Conservation (phyloP, 2,329 filamentous ascomycete species). For the Graphiopsis chlorocephala region DNA sequence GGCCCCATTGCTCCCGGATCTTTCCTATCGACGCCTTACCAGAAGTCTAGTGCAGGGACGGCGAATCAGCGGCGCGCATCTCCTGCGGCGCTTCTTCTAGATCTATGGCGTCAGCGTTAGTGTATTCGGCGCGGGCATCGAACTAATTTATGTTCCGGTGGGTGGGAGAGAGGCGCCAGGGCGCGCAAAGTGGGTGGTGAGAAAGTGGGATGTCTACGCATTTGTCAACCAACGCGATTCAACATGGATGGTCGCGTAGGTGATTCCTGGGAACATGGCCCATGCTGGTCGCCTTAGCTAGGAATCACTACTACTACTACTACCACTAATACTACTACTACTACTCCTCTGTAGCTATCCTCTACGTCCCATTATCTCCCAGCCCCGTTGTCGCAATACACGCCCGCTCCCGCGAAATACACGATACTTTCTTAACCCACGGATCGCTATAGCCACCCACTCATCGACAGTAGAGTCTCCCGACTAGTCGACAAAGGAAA, state of each 20-base stretch:
- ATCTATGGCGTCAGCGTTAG: constrained; percentile 15
- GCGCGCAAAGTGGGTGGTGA: not conserved
- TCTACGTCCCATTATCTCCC: not conserved
- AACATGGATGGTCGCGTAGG: not conserved
- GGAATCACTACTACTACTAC: not conserved
- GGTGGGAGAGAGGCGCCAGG: not conserved
- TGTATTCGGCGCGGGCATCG: constrained; percentile 9
- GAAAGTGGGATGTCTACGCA: constrained; percentile 3
- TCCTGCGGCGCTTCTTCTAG: constrained; percentile 4
- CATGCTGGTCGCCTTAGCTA: not conserved
- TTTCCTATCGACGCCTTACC: not conserved
- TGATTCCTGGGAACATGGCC: not conserved
- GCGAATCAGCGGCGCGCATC: not conserved
- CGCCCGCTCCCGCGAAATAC: not conserved
- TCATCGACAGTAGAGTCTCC: not conserved
- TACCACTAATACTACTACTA: not conserved
- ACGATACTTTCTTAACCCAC: not conserved
- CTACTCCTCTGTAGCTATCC: not conserved
- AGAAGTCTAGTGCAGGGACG: not conserved
- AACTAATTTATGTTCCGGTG: constrained; percentile 8
- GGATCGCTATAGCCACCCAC: not conserved
- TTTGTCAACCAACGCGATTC: not conserved
- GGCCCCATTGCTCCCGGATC: not conserved
- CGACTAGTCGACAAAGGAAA: not conserved
- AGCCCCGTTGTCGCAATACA: not conserved